A percentile compares a stretch with the other conserved stretches of the same genome.
These are phyloP conservation scores for Juncus inflexus DNA, from an alignment of 176 grass and related monocot species.

Conservation along the genomic window DNA sequence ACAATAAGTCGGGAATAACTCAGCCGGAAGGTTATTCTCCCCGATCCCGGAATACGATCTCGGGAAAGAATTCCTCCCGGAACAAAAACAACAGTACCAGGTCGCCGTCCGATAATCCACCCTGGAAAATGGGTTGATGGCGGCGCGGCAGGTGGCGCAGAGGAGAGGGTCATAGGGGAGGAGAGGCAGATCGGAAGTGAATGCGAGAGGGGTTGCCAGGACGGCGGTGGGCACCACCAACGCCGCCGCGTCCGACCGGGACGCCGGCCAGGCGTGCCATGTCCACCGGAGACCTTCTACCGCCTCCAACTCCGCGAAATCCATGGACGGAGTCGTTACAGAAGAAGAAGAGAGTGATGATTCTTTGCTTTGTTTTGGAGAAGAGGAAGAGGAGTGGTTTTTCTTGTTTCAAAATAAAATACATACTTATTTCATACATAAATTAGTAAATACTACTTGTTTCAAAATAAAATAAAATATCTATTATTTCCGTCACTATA, in stretches of 20 bases:
- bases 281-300: constrained; percentile 95
- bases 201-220: constrained; percentile 70
- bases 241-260: constrained; percentile 56
- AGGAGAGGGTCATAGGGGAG: constrained; percentile 72
- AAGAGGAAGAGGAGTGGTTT: too few species aligned
- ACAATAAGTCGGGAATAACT: constrained; percentile 97
- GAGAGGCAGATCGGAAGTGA: constrained; percentile 62
- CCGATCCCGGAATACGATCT: constrained; percentile 51
- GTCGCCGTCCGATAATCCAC: constrained; percentile 57
- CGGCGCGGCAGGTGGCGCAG: constrained; percentile 55
- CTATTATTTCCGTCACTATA: too few species aligned
- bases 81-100: constrained; percentile 85
- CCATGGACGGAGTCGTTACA: constrained; percentile 46
- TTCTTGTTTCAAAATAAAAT: too few species aligned
- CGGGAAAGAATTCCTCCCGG: constrained; percentile 55
- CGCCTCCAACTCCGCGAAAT: constrained; percentile 95
- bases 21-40: constrained; percentile 70
- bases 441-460: not conserved
- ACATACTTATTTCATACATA: too few species aligned
- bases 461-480: too few species aligned
- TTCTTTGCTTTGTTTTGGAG: not conserved
- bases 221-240: constrained; percentile 87
- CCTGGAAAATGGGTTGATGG: constrained; percentile 84
- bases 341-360: not conserved
- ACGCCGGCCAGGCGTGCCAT: constrained; percentile 81